phyloP scores from a whole-genome alignment of 148 eudicot species.

The Oxyria digyna region DNA sequence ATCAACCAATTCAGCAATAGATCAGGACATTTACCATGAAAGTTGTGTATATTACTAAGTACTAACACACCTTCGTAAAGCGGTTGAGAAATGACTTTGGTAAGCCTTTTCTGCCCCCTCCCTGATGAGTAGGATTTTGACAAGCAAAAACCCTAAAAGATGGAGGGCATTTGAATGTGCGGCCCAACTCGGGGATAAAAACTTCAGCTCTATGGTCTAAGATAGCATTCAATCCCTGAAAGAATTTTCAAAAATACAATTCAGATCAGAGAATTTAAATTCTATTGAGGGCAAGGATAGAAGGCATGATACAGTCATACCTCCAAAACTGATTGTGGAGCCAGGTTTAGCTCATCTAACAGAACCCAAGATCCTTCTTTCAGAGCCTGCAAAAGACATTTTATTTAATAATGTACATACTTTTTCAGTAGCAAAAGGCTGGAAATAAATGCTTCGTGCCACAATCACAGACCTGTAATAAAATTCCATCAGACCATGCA shows the following conservation, averaged over 20 bases:
- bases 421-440: background rate
- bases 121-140: constrained; percentile 88
- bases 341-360: constrained; percentile 93
- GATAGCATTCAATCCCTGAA: constrained; percentile 86
- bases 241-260: background rate
- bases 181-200: constrained; percentile 93
- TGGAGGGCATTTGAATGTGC: constrained; percentile 70
- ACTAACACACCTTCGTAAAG: constrained; percentile 54
- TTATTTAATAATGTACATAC: background rate
- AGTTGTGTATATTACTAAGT: background rate
- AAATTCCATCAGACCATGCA: constrained; percentile 98
- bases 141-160: constrained; percentile 96
- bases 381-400: constrained; percentile 73
- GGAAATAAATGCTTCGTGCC: background rate
- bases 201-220: constrained; percentile 96
- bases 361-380: constrained; percentile 93
- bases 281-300: background rate
- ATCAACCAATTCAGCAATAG: background rate
- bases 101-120: constrained; percentile 97
- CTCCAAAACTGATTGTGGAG: constrained; percentile 98
- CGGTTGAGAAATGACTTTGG: constrained; percentile 97
- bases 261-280: background rate
- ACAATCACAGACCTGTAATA: constrained; percentile 54
- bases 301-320: constrained; percentile 13
- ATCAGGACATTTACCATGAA: background rate